Percentiles rank a stretch among this genome's conserved stretches.
phyloP scores from a whole-genome alignment of 306 rosid genomes.

The Parietaria judaica region DNA sequence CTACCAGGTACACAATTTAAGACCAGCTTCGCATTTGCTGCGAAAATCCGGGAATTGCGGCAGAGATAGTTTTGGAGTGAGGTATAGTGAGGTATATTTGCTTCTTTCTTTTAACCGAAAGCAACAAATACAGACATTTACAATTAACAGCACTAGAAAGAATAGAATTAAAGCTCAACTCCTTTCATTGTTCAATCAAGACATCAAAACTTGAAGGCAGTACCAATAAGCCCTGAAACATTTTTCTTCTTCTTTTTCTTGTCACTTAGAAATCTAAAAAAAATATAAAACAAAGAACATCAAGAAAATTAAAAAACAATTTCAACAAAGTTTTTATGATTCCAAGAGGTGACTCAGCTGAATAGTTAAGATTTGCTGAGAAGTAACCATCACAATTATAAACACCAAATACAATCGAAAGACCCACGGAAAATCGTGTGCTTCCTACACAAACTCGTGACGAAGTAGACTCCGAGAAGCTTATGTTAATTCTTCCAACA shows the following conservation, averaged over 20 bases:
- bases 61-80: too few species aligned
- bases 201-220: neutral
- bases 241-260: neutral
- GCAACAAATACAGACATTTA: too few species aligned
- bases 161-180: neutral
- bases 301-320: neutral
- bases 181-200: neutral
- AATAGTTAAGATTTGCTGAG: constrained; percentile 19
- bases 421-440: constrained; percentile 22
- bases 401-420: constrained; percentile 14
- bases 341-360: neutral
- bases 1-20: too few species aligned
- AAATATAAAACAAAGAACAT: neutral
- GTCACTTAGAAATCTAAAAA: neutral
- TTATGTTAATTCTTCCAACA: neutral
- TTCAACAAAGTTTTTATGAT: neutral
- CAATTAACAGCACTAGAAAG: neutral
- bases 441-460: constrained; percentile 33
- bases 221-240: neutral
- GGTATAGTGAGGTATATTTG: too few species aligned
- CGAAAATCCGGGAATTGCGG: too few species aligned
- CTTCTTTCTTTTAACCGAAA: too few species aligned
- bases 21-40: too few species aligned
- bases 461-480: constrained; percentile 17
- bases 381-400: constrained; percentile 9